phyloP scores from a whole-genome alignment of 768 basidiomycete genomes.

The Termitomyces sp. region DNA sequence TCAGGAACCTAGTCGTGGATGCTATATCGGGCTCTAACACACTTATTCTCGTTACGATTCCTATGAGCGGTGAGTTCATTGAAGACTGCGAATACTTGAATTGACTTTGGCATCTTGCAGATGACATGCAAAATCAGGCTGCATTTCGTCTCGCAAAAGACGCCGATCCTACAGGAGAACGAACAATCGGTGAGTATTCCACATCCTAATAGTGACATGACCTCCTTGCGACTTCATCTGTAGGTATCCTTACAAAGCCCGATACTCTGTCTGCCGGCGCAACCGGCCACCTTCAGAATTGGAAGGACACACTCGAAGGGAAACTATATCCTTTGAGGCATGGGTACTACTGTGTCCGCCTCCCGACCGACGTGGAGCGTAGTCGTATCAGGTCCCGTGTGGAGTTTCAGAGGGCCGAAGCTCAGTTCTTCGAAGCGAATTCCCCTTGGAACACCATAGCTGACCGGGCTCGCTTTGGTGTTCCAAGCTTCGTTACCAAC shows the following conservation, averaged over 20 bases:
- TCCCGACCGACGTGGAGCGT: conserved; percentile 60
- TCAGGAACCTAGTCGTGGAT: conserved; percentile 45
- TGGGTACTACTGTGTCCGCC: conserved; percentile 67
- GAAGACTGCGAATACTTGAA: not conserved
- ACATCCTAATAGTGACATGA: not conserved
- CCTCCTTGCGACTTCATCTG: not conserved
- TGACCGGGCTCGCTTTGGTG: conserved; percentile 51
- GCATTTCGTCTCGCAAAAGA: conserved; percentile 53
- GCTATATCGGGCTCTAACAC: conserved; percentile 52
- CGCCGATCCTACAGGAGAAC: conserved; percentile 49
- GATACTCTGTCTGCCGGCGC: conserved; percentile 51
- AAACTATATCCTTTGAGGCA: conserved; percentile 44
- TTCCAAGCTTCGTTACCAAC: conserved; percentile 48
- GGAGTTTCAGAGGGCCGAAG: conserved; percentile 36
- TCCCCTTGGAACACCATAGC: conserved; percentile 53
- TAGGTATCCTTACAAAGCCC: conserved; percentile 72
- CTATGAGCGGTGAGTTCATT: conserved; percentile 51
- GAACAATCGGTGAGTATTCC: conserved; percentile 55
- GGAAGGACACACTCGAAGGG: conserved; percentile 55
- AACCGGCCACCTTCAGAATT: conserved; percentile 36
- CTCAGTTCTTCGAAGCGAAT: conserved; percentile 45
- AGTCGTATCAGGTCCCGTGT: conserved; percentile 30
- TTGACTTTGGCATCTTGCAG: conserved; percentile 28
- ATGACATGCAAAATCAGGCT: conserved; percentile 66
- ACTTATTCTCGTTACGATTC: conserved; percentile 64